These are phyloP conservation scores for Scytalidium sp. DNA, from an alignment of 2,329 filamentous ascomycete species.

Conservation along the genomic window DNA sequence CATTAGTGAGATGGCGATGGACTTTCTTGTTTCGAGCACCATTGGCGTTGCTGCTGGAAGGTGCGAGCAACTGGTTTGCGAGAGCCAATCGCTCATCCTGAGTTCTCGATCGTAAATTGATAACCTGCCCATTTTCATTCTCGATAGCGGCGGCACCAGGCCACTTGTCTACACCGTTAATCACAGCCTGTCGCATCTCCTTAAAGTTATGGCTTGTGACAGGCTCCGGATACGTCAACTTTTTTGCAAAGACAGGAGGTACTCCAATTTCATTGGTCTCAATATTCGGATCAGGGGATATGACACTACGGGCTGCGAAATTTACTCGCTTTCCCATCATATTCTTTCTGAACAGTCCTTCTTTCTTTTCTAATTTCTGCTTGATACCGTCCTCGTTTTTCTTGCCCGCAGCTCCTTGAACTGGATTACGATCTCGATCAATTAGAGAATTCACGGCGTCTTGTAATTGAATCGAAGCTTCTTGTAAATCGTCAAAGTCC, in stretches of 20 bases:
- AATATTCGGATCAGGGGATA: constrained; percentile 97
- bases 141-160: constrained; percentile 93
- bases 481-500: constrained; percentile 74
- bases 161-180: constrained; percentile 92
- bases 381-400: constrained; percentile 92
- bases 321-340: constrained; percentile 99
- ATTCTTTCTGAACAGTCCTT: constrained; percentile 96
- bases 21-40: constrained; percentile 92
- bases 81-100: constrained; percentile 83
- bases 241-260: constrained; percentile 94
- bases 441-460: constrained; percentile 90
- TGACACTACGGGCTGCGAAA: constrained; percentile 94
- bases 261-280: constrained; percentile 99
- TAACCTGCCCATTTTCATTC: constrained; percentile 89
- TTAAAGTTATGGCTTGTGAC: constrained; percentile 97
- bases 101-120: constrained; percentile 84
- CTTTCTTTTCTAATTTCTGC: constrained; percentile 97
- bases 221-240: constrained; percentile 93
- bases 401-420: constrained; percentile 73
- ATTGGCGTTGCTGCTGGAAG: constrained; percentile 70
- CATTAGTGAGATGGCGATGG: constrained; percentile 90
- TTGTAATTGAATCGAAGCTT: constrained; percentile 80
- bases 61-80: constrained; percentile 89
- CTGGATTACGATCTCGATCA: constrained; percentile 82
- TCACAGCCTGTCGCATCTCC: constrained; percentile 91